Base-by-base conservation (phyloP, 2,329 filamentous ascomycete genomes). In the Beauveria sp. region DNA sequence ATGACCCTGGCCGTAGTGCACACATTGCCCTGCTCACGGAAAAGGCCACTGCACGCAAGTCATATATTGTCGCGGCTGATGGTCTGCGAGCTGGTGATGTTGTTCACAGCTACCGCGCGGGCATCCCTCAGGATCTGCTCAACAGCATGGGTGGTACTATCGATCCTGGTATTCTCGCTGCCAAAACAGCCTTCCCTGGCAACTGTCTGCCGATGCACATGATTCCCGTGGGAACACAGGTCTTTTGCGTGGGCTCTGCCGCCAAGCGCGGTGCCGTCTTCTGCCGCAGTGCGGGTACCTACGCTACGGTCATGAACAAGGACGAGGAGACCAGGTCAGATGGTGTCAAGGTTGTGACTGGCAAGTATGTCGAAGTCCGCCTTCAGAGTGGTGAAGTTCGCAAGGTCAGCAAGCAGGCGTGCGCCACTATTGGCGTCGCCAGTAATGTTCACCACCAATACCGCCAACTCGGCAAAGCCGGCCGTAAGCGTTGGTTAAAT, bases 201-300 rank as follows among this genome's bases (percentile, higher is more conserved):
- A 99, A 99, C 75, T 99, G 95, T 73, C 77, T 99, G 67, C 95
- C 95, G 16, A 80, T 99, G 72, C 90, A 96, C 76, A 95, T 99
- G 87, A 90, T 99, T 63, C 96, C 95, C 1, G 83, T 97, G 45
- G 93, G 95, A n/a, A 96, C 92, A 3, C 85, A 91, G 47, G 86
- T 99, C 57, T 97, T 89, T 80, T 95, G 93, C 67, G 87, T 99
- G 40, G 93, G 93, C 14, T 90, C 88, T 28, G 81, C 86, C 5
- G 82, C 84, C 38, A 87, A 87, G 63, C 85, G 88, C 26, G 85
- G 86, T 14, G 95, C 90, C 16, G 91, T 96, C 22, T 95, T 99
- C 73, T 99, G 95, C 73, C 88, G 95, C 65, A 96, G 92, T 72
- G 95, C 96, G 2, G 95, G 95, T 51, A 98, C 95, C 10, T 93